These are phyloP conservation scores for Rhizopogon vesiculosus DNA, from an alignment of 768 basidiomycete genomes.

Conservation along the genomic window DNA sequence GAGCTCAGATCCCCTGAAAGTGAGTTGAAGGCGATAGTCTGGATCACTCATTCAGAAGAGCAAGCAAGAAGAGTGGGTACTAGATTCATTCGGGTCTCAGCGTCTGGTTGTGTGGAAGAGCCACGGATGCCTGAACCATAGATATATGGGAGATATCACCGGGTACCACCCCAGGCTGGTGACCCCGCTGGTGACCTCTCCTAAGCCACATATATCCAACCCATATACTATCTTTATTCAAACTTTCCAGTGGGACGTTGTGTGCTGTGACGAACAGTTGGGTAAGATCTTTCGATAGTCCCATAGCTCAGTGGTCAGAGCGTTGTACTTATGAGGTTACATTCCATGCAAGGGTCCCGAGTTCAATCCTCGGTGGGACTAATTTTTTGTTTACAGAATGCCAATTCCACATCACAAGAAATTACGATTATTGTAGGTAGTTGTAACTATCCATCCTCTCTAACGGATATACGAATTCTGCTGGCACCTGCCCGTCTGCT, in stretches of 20 bases:
- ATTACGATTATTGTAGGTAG: constrained; percentile 4
- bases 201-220: no score
- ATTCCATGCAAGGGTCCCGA: constrained; percentile 56
- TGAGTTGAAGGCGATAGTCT: constrained; percentile 66
- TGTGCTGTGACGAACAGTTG: background rate
- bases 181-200: no score
- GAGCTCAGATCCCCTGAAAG: constrained; percentile 45
- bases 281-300: constrained; percentile 18
- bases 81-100: constrained; percentile 50
- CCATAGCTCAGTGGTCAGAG: constrained; percentile 62
- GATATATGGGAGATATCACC: no score
- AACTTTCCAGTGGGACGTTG: no score
- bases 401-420: background rate
- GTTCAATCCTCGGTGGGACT: constrained; percentile 61
- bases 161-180: no score
- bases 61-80: constrained; percentile 75
- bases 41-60: constrained; percentile 87
- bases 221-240: no score
- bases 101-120: constrained; percentile 41
- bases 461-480: constrained; percentile 11
- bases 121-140: constrained; percentile 22
- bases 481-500: constrained; percentile 17
- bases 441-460: constrained; percentile 1
- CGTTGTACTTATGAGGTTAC: constrained; percentile 59
- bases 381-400: constrained; percentile 25